These are phyloP conservation scores for Trypanosomatidae sp. DNA, from an alignment of 208 protist species.

Conservation along the genomic window DNA sequence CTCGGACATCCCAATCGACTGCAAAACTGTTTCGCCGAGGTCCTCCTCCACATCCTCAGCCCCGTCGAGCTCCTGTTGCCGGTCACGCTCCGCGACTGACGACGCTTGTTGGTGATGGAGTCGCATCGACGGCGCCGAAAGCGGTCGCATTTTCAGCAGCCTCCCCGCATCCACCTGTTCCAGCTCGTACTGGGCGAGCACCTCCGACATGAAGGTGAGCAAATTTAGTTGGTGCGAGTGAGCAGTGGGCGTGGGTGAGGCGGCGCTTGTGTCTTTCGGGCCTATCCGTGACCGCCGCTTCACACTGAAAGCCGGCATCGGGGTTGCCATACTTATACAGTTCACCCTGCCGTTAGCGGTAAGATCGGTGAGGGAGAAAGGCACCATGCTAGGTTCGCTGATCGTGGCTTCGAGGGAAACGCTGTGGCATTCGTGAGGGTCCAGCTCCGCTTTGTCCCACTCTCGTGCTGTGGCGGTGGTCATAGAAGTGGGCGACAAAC, in stretches of 20 bases:
- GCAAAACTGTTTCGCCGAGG: neutral
- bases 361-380: slow-evolving; percentile 30
- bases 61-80: neutral
- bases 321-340: neutral
- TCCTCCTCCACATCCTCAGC: neutral
- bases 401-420: slow-evolving; percentile 4
- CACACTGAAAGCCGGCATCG: neutral
- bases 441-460: neutral
- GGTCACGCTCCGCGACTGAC: neutral
- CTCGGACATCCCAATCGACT: neutral
- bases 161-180: neutral
- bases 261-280: neutral
- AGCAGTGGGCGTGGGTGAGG: neutral
- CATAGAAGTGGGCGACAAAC: neutral
- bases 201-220: slow-evolving; percentile 79
- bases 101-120: neutral
- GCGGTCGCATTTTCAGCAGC: neutral
- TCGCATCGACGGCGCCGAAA: slow-evolving; percentile 18
- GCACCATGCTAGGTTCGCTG: slow-evolving; percentile 48
- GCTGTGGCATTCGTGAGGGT: neutral
- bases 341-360: neutral
- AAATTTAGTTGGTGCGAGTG: slow-evolving; percentile 43
- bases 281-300: neutral
- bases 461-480: neutral
- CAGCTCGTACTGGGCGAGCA: slow-evolving; percentile 24